phyloP scores from a whole-genome alignment of 2,329 filamentous ascomycete genomes.

The Trichoderma arundinaceum region DNA sequence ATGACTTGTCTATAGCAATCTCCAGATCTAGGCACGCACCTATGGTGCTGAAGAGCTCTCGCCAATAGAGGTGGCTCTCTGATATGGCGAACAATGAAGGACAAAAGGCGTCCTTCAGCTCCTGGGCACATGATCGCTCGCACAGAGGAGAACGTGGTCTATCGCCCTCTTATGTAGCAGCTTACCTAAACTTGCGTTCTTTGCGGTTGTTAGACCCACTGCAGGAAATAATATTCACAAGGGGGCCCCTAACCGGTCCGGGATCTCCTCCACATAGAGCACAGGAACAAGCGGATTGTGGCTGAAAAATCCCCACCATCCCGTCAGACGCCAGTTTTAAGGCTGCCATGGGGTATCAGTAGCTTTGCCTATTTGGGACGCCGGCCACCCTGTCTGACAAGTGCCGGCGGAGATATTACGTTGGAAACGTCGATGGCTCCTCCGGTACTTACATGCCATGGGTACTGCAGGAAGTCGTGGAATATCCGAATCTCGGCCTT shows the following conservation, averaged over 20 bases:
- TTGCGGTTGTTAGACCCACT: not conserved
- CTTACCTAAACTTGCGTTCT: not conserved
- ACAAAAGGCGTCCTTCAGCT: not conserved
- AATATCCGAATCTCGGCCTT: not conserved
- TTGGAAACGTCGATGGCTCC: conserved; percentile 5
- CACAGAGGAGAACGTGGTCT: not conserved
- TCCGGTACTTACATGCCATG: not conserved
- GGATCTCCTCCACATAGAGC: not conserved
- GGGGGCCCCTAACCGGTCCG: not conserved
- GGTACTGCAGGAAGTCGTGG: not conserved
- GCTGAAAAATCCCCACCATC: conserved; percentile 13
- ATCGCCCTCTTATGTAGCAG: not conserved
- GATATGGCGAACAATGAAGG: no score
- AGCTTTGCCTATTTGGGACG: conserved; percentile 16
- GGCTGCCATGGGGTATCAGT: not conserved
- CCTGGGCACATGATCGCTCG: not conserved
- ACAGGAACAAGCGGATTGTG: not conserved
- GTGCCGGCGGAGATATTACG: conserved; percentile 22
- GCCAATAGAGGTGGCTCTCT: no score
- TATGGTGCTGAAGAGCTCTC: no score
- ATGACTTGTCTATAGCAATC: no score
- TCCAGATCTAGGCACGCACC: no score
- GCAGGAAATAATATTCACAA: not conserved
- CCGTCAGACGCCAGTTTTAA: conserved; percentile 15
- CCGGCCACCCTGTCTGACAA: conserved; percentile 11